These are phyloP conservation scores for Dianthus caryophyllus DNA, from an alignment of 148 eudicot genomes.

Conservation along the genomic window DNA sequence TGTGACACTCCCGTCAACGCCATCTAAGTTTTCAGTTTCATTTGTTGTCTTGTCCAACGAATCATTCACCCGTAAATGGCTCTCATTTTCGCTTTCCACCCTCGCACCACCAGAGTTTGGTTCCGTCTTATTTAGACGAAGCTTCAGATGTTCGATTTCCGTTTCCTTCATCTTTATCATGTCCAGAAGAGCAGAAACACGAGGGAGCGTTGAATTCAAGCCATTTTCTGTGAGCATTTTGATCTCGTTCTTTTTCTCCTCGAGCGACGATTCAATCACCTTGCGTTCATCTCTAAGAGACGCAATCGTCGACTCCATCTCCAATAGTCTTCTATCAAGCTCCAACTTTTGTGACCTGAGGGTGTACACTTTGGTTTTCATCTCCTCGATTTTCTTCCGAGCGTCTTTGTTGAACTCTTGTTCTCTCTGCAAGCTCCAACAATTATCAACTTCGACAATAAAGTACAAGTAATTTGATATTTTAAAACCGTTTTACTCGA, in stretches of 20 bases:
- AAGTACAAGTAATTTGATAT: background rate
- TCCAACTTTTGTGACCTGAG: conserved; percentile 53
- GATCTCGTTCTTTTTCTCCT: conserved; percentile 69
- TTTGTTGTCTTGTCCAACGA: background rate
- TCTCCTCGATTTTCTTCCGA: conserved; percentile 45
- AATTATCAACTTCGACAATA: background rate
- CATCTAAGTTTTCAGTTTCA: background rate
- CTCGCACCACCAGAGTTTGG: background rate
- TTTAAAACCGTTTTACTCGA: background rate
- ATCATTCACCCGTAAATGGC: background rate
- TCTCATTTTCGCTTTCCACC: background rate
- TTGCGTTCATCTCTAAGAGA: conserved; percentile 63
- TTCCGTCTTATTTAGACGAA: conserved; percentile 22
- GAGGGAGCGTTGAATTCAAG: conserved; percentile 21
- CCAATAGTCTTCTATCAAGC: conserved; percentile 36
- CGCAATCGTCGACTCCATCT: conserved; percentile 64
- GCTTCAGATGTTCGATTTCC: conserved; percentile 39
- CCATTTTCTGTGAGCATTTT: conserved; percentile 28
- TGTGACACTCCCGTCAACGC: background rate
- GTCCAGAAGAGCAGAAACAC: conserved; percentile 22
- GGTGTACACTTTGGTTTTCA: conserved; percentile 48
- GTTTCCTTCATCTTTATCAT: conserved; percentile 40
- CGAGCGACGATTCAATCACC: conserved; percentile 45
- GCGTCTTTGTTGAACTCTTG: conserved; percentile 49
- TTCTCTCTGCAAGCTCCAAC: conserved; percentile 48